Conservation (phyloP, 352 stramenopile species). For the Globisporangium radiosum region DNA sequence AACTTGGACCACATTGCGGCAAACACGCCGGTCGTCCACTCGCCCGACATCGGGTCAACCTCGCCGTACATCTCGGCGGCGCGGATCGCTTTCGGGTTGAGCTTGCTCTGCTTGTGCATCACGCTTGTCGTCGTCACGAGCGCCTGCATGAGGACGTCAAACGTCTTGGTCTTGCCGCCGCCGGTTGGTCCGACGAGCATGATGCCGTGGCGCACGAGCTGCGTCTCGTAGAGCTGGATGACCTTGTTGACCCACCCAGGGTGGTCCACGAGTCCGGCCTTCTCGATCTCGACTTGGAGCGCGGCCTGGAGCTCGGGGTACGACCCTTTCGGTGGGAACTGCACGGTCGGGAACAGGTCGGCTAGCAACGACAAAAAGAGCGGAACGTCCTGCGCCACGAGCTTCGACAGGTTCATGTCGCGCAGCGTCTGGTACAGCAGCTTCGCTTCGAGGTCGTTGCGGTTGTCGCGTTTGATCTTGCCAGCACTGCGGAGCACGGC, state of each 20-base stretch:
- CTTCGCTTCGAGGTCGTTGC: constrained; percentile 83
- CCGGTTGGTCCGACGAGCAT: constrained; percentile 98
- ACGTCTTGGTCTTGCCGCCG: constrained; percentile 97
- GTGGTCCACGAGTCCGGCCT: constrained; percentile 87
- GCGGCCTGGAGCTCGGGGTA: constrained; percentile 94
- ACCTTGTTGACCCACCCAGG: constrained; percentile 92
- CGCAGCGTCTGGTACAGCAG: constrained; percentile 86
- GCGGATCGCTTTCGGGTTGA: constrained; percentile 98
- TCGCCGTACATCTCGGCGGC: constrained; percentile 98
- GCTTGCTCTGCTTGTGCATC: constrained; percentile 93
- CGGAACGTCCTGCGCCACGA: constrained; percentile 97
- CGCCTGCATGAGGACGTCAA: constrained; percentile 91
- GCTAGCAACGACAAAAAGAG: constrained; percentile 95
- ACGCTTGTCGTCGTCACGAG: constrained; percentile 90
- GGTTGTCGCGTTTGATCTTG: constrained; percentile 89
- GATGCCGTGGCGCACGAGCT: constrained; percentile 96
- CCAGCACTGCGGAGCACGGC: constrained; percentile 84
- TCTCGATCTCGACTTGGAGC: constrained; percentile 86
- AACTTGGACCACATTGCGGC: constrained; percentile 98
- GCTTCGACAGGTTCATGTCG: constrained; percentile 98
- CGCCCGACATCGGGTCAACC: constrained; percentile 93
- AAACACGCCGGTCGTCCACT: constrained; percentile 98
- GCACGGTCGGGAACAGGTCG: constrained; percentile 95
- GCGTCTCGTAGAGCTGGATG: constrained; percentile 97
- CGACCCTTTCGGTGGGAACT: constrained; percentile 89